Evolutionary conservation across 106 monocot genomes (phyloP).

Genomic region (Amphibolis antarctica): DNA sequence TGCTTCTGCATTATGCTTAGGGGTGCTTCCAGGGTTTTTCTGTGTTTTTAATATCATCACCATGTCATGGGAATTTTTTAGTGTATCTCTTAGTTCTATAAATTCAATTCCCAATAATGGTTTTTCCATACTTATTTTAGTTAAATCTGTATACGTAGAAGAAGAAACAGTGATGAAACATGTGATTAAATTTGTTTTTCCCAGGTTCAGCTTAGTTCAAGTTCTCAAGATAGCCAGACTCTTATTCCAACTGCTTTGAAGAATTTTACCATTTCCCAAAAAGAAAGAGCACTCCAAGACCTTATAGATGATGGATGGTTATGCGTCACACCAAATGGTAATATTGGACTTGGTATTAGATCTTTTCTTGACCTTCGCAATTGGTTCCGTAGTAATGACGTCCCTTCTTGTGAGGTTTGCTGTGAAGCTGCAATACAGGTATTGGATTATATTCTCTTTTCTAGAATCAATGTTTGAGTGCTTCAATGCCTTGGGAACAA

Average conservation of each 20-base stretch:
- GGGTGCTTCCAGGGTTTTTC: too few species aligned
- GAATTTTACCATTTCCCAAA: constrained; percentile 71
- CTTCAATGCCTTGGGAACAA: too few species aligned
- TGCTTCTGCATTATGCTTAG: too few species aligned
- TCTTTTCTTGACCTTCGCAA: constrained; percentile 92
- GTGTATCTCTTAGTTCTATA: too few species aligned
- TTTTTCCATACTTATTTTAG: not conserved
- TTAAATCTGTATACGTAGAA: not conserved
- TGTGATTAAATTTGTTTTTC: not conserved
- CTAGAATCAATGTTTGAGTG: not conserved
- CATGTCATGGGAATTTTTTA: too few species aligned
- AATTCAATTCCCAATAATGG: too few species aligned
- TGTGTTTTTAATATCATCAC: too few species aligned
- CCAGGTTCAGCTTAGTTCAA: constrained; percentile 30
- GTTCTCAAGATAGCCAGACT: constrained; percentile 38
- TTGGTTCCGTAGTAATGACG: constrained; percentile 72
- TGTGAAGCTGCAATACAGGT: constrained; percentile 81
- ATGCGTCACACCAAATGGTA: constrained; percentile 35
- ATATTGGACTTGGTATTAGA: constrained; percentile 79
- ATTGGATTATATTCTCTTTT: not conserved
- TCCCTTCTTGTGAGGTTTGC: constrained; percentile 84
- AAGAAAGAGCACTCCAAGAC: constrained; percentile 77
- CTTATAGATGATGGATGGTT: constrained; percentile 76
- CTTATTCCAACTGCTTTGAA: constrained; percentile 58
- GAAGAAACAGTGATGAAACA: too few species aligned